Percentiles rank a stretch among this genome's conserved stretches.
Evolutionary conservation across 768 basidiomycete species (phyloP).

Genomic region (Mycena floridula): DNA sequence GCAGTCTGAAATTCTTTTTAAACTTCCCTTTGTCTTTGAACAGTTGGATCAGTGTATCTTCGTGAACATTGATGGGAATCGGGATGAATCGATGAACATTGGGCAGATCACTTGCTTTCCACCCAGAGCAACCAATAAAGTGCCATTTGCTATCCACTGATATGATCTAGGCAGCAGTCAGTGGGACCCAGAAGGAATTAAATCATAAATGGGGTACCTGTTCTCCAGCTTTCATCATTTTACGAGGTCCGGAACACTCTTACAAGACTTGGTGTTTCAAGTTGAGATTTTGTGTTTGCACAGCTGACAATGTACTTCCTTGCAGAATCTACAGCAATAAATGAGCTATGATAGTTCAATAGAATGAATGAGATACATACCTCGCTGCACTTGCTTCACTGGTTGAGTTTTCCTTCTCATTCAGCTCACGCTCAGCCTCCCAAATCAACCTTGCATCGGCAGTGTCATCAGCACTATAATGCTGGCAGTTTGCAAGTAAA

Average conservation of each 20-base stretch:
- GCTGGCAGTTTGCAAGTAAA: neutral
- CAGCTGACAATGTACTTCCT: constrained; percentile 1
- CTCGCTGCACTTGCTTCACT: neutral
- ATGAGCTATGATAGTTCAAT: neutral
- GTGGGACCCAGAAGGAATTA: neutral
- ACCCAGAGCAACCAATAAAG: constrained; percentile 4
- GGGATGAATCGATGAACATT: constrained; percentile 3
- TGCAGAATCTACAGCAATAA: constrained; percentile 3
- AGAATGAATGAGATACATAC: constrained; percentile 2
- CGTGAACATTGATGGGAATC: constrained; percentile 7
- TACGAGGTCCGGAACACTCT: neutral
- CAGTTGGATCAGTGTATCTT: constrained; percentile 3
- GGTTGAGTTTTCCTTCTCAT: constrained; percentile 1
- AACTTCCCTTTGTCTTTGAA: constrained; percentile 6
- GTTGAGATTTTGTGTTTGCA: neutral
- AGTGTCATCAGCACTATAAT: neutral
- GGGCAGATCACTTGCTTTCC: neutral
- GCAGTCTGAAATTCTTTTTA: neutral
- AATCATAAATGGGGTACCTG: neutral
- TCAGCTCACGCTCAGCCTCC: constrained; percentile 2
- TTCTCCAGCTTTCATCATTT: neutral
- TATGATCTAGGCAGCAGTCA: neutral
- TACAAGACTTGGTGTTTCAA: neutral
- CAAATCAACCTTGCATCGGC: neutral
- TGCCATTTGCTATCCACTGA: neutral